A percentile compares a stretch with the other conserved stretches of the same genome.
Evolutionary conservation across 805 yeast species (phyloP).

Genomic region (Nakazawaea molendinolei): DNA sequence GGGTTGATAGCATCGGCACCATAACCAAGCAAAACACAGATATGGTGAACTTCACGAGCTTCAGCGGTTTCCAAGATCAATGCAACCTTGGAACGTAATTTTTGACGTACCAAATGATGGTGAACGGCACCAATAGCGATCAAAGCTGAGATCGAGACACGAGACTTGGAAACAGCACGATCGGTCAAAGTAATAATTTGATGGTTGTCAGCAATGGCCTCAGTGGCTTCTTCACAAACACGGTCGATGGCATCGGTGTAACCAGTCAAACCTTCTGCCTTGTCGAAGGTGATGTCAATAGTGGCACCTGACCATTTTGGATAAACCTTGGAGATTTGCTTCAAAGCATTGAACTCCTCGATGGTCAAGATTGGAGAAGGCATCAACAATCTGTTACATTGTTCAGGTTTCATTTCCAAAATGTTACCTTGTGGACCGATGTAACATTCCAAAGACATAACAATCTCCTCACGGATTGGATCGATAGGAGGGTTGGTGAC

Average conservation of each 20-base stretch:
- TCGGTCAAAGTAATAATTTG: constrained; percentile 78
- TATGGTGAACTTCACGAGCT: constrained; percentile 96
- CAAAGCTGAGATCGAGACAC: constrained; percentile 79
- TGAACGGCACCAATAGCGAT: constrained; percentile 97
- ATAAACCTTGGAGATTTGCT: constrained; percentile 63
- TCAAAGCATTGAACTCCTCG: constrained; percentile 68
- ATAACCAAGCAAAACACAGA: constrained; percentile 89
- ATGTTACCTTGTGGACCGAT: constrained; percentile 98
- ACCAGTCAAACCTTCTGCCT: constrained; percentile 78
- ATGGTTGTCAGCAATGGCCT: constrained; percentile 69
- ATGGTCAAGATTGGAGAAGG: constrained; percentile 77
- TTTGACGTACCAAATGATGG: constrained; percentile 91
- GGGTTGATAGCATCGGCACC: constrained; percentile 98
- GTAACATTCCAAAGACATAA: constrained; percentile 95
- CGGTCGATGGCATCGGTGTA: constrained; percentile 80
- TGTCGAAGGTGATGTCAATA: constrained; percentile 85
- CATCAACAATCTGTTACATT: constrained; percentile 82
- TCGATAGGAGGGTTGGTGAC: constrained; percentile 99
- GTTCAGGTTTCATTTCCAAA: constrained; percentile 85
- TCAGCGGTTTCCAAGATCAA: constrained; percentile 89
- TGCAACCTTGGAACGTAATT: constrained; percentile 94
- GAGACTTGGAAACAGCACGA: constrained; percentile 44
- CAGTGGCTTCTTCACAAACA: constrained; percentile 80
- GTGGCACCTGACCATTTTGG: constrained; percentile 81
- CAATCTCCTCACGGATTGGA: constrained; percentile 93